Base-by-base conservation (phyloP, 305 asterid genomes). In the Salvia sclarea region DNA sequence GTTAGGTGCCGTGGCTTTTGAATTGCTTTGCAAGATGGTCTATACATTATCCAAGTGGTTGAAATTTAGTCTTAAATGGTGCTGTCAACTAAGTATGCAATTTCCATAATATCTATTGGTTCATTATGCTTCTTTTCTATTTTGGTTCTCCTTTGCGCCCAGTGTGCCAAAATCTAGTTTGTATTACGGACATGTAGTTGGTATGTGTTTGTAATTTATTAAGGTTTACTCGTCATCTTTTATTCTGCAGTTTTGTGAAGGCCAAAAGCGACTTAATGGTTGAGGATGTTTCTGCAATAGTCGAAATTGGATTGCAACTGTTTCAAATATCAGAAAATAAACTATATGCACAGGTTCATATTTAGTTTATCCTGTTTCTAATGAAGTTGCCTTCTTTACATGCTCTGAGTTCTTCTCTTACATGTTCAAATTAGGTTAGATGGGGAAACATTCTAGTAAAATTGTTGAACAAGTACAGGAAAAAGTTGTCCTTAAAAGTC, bases 391-490 rank as follows among this genome's bases (percentile, higher is more conserved):
- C 69, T 70, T 65, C 48, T 24, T 64, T 68, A 18, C 33, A 17
- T 49, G 61, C 47, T 73, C 78, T 68, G 59, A 76, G 2, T 22
- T 37, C 64, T 74, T 70, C 35, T 61, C 18, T 66, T 74, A 63
- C 73, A 77, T 76, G 73, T 76, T 71, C 80, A 62, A 58, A 70
- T 73, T 79, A 94, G 99, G 96, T 89, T 82, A 87, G 95, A 86
- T 94, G 99, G 99, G 99, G 96, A 82, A 80, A 82, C 74, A 71
- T 94, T 67, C 76, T 94, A 82, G 97, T 91, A 74, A 89, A 80
- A 74, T 45, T 89, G 63, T 74, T 94, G 86, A 88, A 89, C 78
- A 94, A 89, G 74, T 91, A 83, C 82, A 81, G 93, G 79, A 88
- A 85, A 80, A 91, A 79, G 79, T 71, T 94, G 74, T 79, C 88